Conservation (phyloP, 2,329 filamentous ascomycete genomes). For the Fusarium sambucinum region DNA sequence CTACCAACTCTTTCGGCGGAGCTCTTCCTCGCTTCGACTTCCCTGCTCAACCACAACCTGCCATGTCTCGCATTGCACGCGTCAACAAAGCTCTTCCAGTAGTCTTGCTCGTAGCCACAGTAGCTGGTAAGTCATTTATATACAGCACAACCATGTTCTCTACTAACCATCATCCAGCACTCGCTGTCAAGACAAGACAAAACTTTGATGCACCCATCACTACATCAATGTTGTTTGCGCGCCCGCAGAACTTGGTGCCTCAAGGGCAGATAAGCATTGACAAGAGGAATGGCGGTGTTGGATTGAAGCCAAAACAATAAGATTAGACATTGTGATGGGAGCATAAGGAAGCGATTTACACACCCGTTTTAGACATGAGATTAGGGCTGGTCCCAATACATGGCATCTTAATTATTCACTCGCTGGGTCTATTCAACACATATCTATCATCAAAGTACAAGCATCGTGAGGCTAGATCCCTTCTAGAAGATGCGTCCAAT, state of each 20-base stretch:
- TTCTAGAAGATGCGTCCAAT: not conserved
- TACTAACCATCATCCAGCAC: constrained; percentile 14
- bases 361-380: not conserved
- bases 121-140: constrained; percentile 12
- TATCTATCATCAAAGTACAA: not conserved
- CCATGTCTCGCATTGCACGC: constrained; percentile 36
- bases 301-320: constrained; percentile 17
- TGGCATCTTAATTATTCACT: not conserved
- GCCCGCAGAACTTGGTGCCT: constrained; percentile 15
- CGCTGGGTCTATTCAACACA: not conserved
- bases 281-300: not conserved
- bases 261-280: constrained; percentile 12
- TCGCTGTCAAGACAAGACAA: constrained; percentile 30
- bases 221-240: not conserved
- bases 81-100: constrained; percentile 30
- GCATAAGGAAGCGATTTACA: constrained; percentile 7
- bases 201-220: constrained; percentile 1
- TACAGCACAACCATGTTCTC: fast-evolving
- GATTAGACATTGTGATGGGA: not conserved
- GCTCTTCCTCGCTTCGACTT: constrained; percentile 42
- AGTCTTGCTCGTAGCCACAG: constrained; percentile 22
- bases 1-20: constrained; percentile 42
- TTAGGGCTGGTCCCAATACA: constrained; percentile 25
- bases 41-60: constrained; percentile 18
- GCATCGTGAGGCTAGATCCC: too few relatives aligned